phyloP scores from a whole-genome alignment of 2,329 filamentous ascomycete species.

The Coniochaeta sp. region DNA sequence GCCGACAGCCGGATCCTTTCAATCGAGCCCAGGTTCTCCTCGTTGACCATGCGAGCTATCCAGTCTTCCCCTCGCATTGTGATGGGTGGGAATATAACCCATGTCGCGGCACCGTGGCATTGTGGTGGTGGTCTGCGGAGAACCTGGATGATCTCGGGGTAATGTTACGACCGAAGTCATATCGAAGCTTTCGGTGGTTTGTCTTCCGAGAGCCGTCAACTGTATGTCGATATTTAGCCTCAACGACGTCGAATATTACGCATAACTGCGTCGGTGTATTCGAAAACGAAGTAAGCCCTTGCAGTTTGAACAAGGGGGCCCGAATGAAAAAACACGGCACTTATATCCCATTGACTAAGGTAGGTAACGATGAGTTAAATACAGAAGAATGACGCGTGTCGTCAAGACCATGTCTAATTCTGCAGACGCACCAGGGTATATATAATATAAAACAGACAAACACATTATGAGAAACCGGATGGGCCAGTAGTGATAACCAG shows the following conservation, averaged over 20 bases:
- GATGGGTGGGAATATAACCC: slow-evolving; percentile 1
- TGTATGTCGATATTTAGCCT: background rate
- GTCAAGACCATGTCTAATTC: background rate
- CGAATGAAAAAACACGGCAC: background rate
- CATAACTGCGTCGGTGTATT: background rate
- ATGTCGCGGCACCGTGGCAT: background rate
- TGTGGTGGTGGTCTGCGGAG: background rate
- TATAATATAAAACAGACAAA: background rate
- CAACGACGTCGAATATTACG: background rate
- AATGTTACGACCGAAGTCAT: background rate
- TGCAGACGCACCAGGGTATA: background rate
- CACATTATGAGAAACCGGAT: background rate
- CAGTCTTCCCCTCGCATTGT: background rate
- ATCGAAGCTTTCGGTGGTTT: background rate
- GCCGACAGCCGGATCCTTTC: background rate
- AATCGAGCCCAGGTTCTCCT: background rate
- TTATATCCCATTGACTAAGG: background rate
- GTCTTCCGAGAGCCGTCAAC: background rate
- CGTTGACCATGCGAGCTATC: background rate
- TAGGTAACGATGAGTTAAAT: background rate
- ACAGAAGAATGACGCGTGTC: background rate
- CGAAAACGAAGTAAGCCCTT: background rate
- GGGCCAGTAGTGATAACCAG: background rate
- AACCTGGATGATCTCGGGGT: slow-evolving; percentile 2
- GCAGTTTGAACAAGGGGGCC: background rate